A percentile compares a stretch with the other conserved stretches of the same genome.
These are phyloP conservation scores for Sporopachydermia cereana DNA, from an alignment of 1,139 yeast species.

Conservation along the genomic window DNA sequence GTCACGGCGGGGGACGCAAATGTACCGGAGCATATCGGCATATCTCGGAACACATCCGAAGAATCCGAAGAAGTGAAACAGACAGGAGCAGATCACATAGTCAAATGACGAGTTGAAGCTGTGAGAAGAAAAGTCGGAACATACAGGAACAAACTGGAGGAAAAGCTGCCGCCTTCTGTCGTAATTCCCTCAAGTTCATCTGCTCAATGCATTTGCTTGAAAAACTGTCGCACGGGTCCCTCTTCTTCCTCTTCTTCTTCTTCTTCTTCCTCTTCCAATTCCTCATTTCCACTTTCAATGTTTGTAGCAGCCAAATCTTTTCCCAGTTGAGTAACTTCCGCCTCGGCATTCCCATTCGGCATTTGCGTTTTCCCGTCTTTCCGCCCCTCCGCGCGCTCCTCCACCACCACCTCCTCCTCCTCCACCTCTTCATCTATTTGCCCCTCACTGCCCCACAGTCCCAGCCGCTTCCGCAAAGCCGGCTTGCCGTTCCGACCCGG, in stretches of 20 bases:
- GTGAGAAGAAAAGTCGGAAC: too few relatives aligned
- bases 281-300: constrained; percentile 12
- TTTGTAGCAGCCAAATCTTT: constrained; percentile 10
- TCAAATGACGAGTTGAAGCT: too few relatives aligned
- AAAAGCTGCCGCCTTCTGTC: too few relatives aligned
- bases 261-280: constrained; percentile 10
- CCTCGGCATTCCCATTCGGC: neutral
- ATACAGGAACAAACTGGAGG: too few relatives aligned
- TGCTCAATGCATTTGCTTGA: constrained; percentile 4
- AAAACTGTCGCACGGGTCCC: constrained; percentile 6
- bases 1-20: too few relatives aligned
- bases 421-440: constrained; percentile 5
- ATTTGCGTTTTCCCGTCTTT: neutral
- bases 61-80: too few relatives aligned
- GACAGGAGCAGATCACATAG: too few relatives aligned
- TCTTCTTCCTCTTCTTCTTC: constrained; percentile 5
- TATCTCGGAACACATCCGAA: too few relatives aligned
- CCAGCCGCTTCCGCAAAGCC: too few relatives aligned
- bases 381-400: neutral
- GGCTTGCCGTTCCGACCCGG: neutral
- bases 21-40: too few relatives aligned
- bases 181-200: too few relatives aligned
- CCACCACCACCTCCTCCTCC: constrained; percentile 6
- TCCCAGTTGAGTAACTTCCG: neutral
- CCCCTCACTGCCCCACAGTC: neutral